phyloP scores from a whole-genome alignment of 176 grass and related monocot genomes.

The Puccinellia tenuiflora region DNA sequence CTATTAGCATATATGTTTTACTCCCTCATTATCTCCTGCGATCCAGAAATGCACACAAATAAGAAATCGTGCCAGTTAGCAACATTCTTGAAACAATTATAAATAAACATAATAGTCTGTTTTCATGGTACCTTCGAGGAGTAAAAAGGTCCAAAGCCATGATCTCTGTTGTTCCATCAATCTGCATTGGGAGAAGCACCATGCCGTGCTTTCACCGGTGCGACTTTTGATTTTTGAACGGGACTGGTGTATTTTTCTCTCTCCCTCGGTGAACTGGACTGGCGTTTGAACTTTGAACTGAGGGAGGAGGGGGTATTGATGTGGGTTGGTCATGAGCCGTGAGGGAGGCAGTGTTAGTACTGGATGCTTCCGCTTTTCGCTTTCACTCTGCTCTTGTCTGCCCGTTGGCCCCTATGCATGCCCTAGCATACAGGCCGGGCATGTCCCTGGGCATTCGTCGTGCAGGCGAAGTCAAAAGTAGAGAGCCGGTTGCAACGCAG shows the following conservation, averaged over 20 bases:
- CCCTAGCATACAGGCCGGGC: background rate
- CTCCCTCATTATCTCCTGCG: conserved; percentile 44
- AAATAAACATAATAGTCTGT: too few species aligned
- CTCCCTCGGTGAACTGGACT: background rate
- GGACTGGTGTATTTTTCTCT: background rate
- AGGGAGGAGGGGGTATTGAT: background rate
- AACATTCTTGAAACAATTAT: too few species aligned
- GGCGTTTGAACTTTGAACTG: background rate
- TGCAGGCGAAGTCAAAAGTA: too few species aligned
- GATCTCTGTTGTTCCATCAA: conserved; percentile 20
- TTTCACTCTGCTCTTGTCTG: conserved; percentile 38
- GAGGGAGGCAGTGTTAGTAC: conserved; percentile 25
- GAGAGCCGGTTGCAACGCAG: too few species aligned
- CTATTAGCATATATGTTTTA: conserved; percentile 42
- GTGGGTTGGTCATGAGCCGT: background rate
- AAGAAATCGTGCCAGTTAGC: background rate
- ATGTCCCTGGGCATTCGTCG: background rate
- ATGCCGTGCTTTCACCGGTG: background rate
- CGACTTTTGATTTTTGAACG: conserved; percentile 33
- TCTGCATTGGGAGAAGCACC: conserved; percentile 31
- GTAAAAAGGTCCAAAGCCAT: conserved; percentile 22
- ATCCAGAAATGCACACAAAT: background rate
- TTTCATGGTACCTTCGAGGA: too few species aligned
- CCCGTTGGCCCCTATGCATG: conserved; percentile 9
- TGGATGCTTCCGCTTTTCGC: conserved; percentile 47